Evolutionary conservation across 257 asterid genomes (phyloP), one percentile per base, ranked within the genome.

Genomic region (Solanum pinnatisectum): DNA sequence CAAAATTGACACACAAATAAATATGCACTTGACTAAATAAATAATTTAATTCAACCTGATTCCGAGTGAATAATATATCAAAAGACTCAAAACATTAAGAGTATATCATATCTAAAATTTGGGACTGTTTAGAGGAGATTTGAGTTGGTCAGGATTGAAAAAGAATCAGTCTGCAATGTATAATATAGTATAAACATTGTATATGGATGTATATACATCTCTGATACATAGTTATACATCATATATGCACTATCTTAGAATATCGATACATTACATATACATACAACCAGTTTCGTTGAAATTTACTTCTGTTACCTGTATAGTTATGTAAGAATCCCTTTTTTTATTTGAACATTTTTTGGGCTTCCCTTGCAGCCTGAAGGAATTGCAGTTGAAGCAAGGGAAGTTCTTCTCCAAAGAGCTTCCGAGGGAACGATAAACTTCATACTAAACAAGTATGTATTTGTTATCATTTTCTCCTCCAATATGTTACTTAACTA

Each of bases 401-500:
- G 98, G 92, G 98, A 95, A 89, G 84, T 89, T 89, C 98, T 97
- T 90, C 96, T 96, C 27, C 74, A 88, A 18, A 96, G 98, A 27
- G 99, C 99, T 84, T 86, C 98, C 9, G 94, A 90, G 76, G 98
- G 98, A 91, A 94, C 99, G 5, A 89, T 95, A 93, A 94, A 96
- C 87, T 96, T 97, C 87, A 83, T 85, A 37, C 89, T 92, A 84
- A 90, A 89, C 88, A 92, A 93, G 95, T 93, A 93, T 20, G 23
- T 22, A 79, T n/a, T 36, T 78, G 13, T 63, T 37, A 6, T 70
- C 40, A 37, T 32, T 60, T 42, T 82, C 70, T 67, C 33, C 18
- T 77, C 56, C 6, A 4, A 14, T 52, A 5, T 32, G 12, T n/a
- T 82, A 40, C 10, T 88, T 63, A 85, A 23, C 60, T 68, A 0